phyloP scores from a whole-genome alignment of 2,329 filamentous ascomycete genomes.

The Sarocladium brachiariae region DNA sequence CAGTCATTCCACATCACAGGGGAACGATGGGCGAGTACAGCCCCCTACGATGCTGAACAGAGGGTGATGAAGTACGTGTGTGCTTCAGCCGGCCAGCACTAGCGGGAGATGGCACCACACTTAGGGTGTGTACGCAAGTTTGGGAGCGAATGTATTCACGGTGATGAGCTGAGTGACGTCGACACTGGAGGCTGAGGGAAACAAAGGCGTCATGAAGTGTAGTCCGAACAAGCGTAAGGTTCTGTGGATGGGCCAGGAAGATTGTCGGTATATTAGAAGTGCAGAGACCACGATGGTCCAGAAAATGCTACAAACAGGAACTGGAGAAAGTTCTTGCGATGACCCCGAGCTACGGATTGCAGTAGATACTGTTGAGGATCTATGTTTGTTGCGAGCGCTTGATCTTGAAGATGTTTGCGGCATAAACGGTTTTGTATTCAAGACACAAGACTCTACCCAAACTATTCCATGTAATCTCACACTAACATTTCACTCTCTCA shows the following conservation, averaged over 20 bases:
- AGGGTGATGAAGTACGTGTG: constrained; percentile 36
- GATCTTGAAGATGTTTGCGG: neutral
- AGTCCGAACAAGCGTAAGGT: constrained; percentile 28
- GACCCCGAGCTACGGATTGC: no score
- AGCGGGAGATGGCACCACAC: constrained; percentile 42
- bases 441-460: neutral
- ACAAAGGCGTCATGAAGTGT: constrained; percentile 35
- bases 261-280: constrained; percentile 28
- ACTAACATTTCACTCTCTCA: neutral
- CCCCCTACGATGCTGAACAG: constrained; percentile 42
- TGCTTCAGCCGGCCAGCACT: constrained; percentile 31
- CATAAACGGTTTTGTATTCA: neutral
- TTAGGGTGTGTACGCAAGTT: constrained; percentile 39
- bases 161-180: constrained; percentile 21
- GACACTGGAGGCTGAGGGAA: constrained; percentile 21
- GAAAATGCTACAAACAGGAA: no score
- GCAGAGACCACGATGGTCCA: constrained; percentile 8
- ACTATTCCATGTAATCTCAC: neutral
- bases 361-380: neutral
- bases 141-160: constrained; percentile 31
- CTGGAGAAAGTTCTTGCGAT: neutral
- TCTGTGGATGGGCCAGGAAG: constrained; percentile 34
- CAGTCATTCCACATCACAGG: constrained; percentile 24
- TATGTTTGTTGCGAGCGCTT: neutral
- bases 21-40: constrained; percentile 35